Evolutionary conservation across 129 eudicot genomes (phyloP).

Genomic region (Helichrysum umbraculigerum): DNA sequence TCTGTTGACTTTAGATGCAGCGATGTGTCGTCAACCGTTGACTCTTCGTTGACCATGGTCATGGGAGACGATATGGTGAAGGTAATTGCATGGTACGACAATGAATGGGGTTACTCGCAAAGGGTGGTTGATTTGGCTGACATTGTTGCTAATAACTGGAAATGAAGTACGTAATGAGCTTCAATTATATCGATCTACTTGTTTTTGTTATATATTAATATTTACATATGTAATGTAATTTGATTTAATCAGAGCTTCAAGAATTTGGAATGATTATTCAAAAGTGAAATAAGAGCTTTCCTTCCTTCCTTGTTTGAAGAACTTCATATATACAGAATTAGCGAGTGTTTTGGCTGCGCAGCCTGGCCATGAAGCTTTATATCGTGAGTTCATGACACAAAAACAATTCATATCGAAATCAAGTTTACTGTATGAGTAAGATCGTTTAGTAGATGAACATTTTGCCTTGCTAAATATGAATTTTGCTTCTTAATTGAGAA

Average conservation of each 20-base stretch:
- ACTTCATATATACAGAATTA: no score
- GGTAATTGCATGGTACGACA: constrained; percentile 98
- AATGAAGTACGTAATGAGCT: constrained; percentile 30
- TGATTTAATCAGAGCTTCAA: constrained; percentile 34
- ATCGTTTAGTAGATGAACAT: no score
- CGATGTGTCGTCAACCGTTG: constrained; percentile 85
- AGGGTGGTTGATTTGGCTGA: constrained; percentile 96
- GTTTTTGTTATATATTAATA: constrained; percentile 32
- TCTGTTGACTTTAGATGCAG: constrained; percentile 93
- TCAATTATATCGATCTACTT: constrained; percentile 29
- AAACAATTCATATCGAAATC: no score
- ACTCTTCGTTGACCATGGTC: constrained; percentile 93
- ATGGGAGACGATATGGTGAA: constrained; percentile 99
- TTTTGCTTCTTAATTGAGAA: no score
- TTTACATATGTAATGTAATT: constrained; percentile 18
- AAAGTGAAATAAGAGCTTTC: constrained; percentile 29
- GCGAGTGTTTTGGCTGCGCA: no score
- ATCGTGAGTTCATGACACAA: no score
- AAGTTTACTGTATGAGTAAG: no score
- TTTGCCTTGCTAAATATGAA: no score
- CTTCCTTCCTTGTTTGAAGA: neutral
- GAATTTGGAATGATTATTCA: constrained; percentile 37
- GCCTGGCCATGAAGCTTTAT: no score
- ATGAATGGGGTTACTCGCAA: constrained; percentile 99
- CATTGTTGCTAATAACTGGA: constrained; percentile 87